Conservation (phyloP, 2,329 filamentous ascomycete species). For the Neonectria ditissima region DNA sequence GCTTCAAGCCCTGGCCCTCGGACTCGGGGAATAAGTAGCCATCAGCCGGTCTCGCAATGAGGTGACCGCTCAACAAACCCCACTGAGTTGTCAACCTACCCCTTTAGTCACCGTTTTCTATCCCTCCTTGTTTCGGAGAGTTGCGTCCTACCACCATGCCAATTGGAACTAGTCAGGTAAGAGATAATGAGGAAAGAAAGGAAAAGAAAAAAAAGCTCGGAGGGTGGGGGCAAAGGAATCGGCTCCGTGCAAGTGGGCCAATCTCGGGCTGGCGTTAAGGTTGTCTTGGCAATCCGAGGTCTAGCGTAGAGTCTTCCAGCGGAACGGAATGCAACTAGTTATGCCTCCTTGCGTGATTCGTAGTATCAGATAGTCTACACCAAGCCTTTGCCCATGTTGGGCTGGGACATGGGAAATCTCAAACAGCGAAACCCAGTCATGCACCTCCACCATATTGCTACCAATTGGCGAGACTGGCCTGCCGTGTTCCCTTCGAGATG, state of each 20-base stretch:
- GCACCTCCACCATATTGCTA: background rate
- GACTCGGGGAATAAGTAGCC: slow-evolving; percentile 11
- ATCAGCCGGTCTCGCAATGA: slow-evolving; percentile 24
- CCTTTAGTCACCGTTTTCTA: slow-evolving; percentile 40
- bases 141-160: slow-evolving; percentile 15
- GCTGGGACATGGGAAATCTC: slow-evolving; percentile 2
- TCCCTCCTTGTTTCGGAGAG: slow-evolving; percentile 29
- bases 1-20: slow-evolving; percentile 3
- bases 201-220: slow-evolving; percentile 24
- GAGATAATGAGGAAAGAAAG: slow-evolving; percentile 5
- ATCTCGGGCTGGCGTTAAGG: slow-evolving; percentile 33
- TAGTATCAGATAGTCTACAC: slow-evolving; percentile 12
- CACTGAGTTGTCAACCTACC: slow-evolving; percentile 25
- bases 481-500: background rate
- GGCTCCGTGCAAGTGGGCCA: slow-evolving; percentile 25
- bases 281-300: slow-evolving; percentile 39
- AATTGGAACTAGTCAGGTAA: slow-evolving; percentile 20
- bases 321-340: slow-evolving; percentile 31
- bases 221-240: slow-evolving; percentile 34
- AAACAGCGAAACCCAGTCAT: background rate
- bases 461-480: slow-evolving; percentile 4
- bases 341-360: slow-evolving; percentile 15
- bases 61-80: slow-evolving; percentile 14
- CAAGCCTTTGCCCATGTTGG: slow-evolving; percentile 12
- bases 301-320: slow-evolving; percentile 28